Evolutionary conservation across 768 basidiomycete genomes (phyloP).

Genomic region (Hygrophorus pudorinus): DNA sequence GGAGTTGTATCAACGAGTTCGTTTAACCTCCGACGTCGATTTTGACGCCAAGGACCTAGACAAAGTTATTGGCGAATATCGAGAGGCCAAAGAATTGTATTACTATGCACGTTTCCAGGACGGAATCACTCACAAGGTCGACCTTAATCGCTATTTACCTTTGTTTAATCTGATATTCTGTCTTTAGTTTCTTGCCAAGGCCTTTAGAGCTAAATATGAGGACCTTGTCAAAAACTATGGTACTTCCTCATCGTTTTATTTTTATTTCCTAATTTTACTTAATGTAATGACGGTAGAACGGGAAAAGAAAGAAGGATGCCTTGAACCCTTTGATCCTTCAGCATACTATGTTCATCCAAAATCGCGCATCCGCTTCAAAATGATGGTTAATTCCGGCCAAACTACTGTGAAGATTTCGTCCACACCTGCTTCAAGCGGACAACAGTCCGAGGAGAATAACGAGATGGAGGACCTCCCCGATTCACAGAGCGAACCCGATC

Average conservation of each 20-base stretch:
- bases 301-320: conserved; percentile 31
- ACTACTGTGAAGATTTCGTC: conserved; percentile 16
- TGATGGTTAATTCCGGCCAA: conserved; percentile 21
- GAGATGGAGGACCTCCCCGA: conserved; percentile 11
- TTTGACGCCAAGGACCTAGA: conserved; percentile 24
- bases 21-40: conserved; percentile 23
- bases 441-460: conserved; percentile 23
- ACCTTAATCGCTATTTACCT: conserved; percentile 13
- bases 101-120: conserved; percentile 53
- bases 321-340: conserved; percentile 52
- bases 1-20: conserved; percentile 29
- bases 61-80: conserved; percentile 52
- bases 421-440: conserved; percentile 12
- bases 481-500: conserved; percentile 18
- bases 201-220: conserved; percentile 28
- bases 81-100: conserved; percentile 27
- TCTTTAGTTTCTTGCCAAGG: conserved; percentile 32
- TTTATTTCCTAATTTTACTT: conserved; percentile 6
- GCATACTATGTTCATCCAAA: conserved; percentile 46
- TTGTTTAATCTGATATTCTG: conserved; percentile 20
- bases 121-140: conserved; percentile 51
- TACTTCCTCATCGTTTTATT: conserved; percentile 21
- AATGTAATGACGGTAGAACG: conserved; percentile 26
- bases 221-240: conserved; percentile 47
- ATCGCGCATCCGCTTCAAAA: conserved; percentile 38